Conservation (phyloP, 2,329 filamentous ascomycete genomes). For the Ceratocystis diversiconidia region DNA sequence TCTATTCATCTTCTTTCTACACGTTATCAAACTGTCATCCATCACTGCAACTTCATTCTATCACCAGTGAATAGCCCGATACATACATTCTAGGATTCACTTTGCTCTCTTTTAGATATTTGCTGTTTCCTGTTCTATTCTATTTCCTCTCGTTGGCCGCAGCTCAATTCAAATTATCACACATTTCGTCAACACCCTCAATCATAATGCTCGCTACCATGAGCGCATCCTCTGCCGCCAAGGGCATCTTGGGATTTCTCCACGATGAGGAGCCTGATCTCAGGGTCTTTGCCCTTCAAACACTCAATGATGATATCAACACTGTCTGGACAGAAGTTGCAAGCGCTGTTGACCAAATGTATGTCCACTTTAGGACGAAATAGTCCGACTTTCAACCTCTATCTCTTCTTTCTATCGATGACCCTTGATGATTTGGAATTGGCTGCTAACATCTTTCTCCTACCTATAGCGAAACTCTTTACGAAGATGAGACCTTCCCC, state of each 20-base stretch:
- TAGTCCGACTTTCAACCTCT: constrained; percentile 2
- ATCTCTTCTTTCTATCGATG: not conserved
- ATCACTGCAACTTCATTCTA: not conserved
- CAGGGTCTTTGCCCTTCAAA: constrained; percentile 87
- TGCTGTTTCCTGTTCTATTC: not conserved
- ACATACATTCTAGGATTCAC: not conserved
- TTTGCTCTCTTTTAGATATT: not conserved
- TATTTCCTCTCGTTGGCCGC: not conserved
- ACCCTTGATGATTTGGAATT: not conserved
- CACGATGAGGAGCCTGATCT: constrained; percentile 89
- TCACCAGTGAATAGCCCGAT: not conserved
- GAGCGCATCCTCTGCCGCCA: constrained; percentile 88
- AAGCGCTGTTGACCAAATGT: constrained; percentile 86
- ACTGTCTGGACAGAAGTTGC: constrained; percentile 97
- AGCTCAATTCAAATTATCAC: not conserved
- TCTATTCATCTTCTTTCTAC: not conserved
- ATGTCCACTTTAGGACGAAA: constrained; percentile 22
- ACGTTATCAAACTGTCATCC: not conserved
- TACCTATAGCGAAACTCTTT: constrained; percentile 68
- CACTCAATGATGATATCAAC: constrained; percentile 91
- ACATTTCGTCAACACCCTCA: not conserved
- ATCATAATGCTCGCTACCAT: constrained; percentile 74
- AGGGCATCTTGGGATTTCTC: constrained; percentile 86
- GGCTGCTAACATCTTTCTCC: constrained; percentile 15
- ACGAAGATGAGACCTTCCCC: constrained; percentile 89